Evolutionary conservation across 148 eudicot genomes (phyloP).

Genomic region (Amaranthus hypochondriacus): DNA sequence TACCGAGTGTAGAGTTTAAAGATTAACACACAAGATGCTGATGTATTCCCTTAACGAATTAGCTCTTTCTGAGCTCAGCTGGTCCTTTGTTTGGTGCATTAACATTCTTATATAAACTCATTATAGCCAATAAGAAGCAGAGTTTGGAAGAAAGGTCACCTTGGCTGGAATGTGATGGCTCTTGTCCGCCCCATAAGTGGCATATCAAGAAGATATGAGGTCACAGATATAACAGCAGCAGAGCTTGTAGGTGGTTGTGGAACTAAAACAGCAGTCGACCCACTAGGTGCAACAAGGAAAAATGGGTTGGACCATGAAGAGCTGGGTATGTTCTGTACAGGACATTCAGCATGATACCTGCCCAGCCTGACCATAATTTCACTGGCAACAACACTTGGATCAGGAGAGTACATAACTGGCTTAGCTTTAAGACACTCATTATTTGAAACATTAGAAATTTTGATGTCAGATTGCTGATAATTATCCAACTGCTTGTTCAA

Average conservation of each 20-base stretch:
- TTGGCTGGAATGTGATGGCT: constrained; percentile 84
- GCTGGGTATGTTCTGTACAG: constrained; percentile 34
- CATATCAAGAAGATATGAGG: constrained; percentile 64
- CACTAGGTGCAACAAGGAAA: constrained; percentile 84
- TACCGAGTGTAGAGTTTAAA: not conserved
- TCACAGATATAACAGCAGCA: constrained; percentile 74
- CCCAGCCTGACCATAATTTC: constrained; percentile 67
- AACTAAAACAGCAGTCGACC: constrained; percentile 72
- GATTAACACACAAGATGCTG: not conserved
- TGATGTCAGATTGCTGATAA: constrained; percentile 33
- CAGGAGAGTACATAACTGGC: constrained; percentile 83
- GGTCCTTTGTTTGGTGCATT: not conserved
- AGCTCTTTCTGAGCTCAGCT: not conserved
- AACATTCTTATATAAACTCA: not conserved
- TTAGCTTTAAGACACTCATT: constrained; percentile 40
- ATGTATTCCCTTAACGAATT: not conserved
- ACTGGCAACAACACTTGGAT: constrained; percentile 52
- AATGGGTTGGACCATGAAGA: constrained; percentile 84
- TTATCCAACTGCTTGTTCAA: constrained; percentile 22
- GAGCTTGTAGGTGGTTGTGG: constrained; percentile 58
- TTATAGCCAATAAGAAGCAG: constrained; percentile 1
- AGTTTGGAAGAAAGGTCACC: constrained; percentile 34
- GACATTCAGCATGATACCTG: constrained; percentile 41
- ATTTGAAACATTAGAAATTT: constrained; percentile 24
- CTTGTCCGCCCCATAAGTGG: constrained; percentile 84